Evolutionary conservation across 2,329 filamentous ascomycete genomes (phyloP).

Genomic region (Cordyceps farinosa): DNA sequence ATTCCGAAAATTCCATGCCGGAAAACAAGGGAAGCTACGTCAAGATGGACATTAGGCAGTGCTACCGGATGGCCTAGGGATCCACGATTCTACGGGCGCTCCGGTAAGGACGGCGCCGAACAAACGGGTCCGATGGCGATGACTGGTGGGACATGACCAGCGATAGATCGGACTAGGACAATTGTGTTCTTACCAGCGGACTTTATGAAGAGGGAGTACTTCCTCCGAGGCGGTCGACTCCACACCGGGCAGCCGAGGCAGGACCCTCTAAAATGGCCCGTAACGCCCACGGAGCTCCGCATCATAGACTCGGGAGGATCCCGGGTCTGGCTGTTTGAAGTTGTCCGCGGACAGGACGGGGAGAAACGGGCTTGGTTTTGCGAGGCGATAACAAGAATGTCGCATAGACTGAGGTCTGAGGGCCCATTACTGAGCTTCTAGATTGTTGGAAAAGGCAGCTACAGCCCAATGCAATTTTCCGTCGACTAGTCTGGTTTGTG

Average conservation of each 20-base stretch:
- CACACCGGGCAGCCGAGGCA: conserved; percentile 3
- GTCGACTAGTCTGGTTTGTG: no score
- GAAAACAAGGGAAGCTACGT: background rate
- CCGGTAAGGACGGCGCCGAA: background rate
- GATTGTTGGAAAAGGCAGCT: background rate
- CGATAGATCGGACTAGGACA: background rate
- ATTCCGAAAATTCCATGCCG: background rate
- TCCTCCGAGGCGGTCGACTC: background rate
- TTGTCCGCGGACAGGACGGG: background rate
- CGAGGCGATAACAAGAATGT: background rate
- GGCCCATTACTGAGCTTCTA: background rate
- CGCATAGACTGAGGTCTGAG: background rate
- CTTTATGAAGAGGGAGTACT: background rate
- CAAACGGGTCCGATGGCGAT: background rate
- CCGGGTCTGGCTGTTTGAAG: background rate
- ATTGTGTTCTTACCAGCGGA: background rate
- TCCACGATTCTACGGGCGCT: background rate
- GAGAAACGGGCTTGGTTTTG: no score
- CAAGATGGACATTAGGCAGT: background rate
- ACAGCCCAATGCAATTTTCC: background rate
- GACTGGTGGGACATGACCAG: background rate
- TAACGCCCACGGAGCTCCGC: background rate
- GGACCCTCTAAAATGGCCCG: background rate
- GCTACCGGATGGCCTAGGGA: background rate
- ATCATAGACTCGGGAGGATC: background rate